A percentile compares a stretch with the other conserved stretches of the same genome.
These are phyloP conservation scores for Entamoeba moshkovskii DNA, from an alignment of 208 protist species.

Conservation along the genomic window DNA sequence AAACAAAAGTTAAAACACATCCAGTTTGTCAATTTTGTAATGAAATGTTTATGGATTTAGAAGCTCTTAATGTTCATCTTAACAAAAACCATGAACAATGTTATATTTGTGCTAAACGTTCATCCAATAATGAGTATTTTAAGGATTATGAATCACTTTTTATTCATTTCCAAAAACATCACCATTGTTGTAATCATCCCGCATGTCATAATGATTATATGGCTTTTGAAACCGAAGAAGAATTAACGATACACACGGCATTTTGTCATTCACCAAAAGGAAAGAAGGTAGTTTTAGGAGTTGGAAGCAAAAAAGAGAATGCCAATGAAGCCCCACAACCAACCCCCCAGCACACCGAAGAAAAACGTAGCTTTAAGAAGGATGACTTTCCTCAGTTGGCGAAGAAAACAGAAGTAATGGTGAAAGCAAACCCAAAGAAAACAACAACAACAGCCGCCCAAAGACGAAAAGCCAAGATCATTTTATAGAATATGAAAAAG, in stretches of 20 bases:
- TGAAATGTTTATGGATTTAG: neutral
- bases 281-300: neutral
- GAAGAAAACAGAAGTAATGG: no score
- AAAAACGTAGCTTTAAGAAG: no score
- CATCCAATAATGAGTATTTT: neutral
- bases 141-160: neutral
- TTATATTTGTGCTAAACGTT: neutral
- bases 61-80: neutral
- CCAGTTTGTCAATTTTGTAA: neutral
- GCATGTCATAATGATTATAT: neutral
- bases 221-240: neutral
- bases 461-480: no score
- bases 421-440: no score
- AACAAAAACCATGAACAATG: neutral
- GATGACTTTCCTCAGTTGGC: no score
- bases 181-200: neutral
- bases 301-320: no score
- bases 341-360: no score
- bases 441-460: no score
- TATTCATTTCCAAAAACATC: neutral
- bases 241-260: neutral
- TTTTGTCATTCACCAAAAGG: neutral
- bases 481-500: no score
- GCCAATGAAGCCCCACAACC: no score
- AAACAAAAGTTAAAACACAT: neutral